Evolutionary conservation across 2,329 filamentous ascomycete genomes (phyloP).

Genomic region (Trichothecium sympodiale): DNA sequence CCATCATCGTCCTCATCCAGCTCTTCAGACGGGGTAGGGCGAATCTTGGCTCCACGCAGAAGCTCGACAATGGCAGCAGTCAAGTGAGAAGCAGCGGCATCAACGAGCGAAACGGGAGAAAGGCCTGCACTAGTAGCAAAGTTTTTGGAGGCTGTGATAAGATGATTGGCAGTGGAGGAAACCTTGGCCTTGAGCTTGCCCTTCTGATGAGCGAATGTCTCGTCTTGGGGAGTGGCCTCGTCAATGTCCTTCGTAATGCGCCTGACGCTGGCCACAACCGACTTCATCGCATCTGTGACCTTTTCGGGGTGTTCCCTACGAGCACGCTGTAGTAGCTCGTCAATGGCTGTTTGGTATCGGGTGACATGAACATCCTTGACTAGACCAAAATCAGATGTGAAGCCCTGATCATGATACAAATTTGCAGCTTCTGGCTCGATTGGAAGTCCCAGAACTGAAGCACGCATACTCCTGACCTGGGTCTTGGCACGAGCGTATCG

Average conservation of each 20-base stretch:
- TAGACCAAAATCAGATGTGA: slow-evolving; percentile 61
- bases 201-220: slow-evolving; percentile 44
- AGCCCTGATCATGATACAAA: slow-evolving; percentile 53
- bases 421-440: slow-evolving; percentile 60
- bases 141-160: slow-evolving; percentile 92
- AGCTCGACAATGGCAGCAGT: slow-evolving; percentile 79
- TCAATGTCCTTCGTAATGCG: slow-evolving; percentile 76
- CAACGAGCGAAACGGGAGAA: slow-evolving; percentile 83
- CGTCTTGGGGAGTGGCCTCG: slow-evolving; percentile 41
- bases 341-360: slow-evolving; percentile 87
- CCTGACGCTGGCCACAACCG: slow-evolving; percentile 71
- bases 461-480: slow-evolving; percentile 70
- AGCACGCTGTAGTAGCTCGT: slow-evolving; percentile 74
- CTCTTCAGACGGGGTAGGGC: slow-evolving; percentile 61
- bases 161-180: slow-evolving; percentile 86
- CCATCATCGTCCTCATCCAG: slow-evolving; percentile 69
- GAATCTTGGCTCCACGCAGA: slow-evolving; percentile 72
- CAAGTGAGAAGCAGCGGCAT: slow-evolving; percentile 86
- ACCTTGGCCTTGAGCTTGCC: slow-evolving; percentile 68
- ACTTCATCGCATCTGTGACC: slow-evolving; percentile 78
- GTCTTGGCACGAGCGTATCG: slow-evolving; percentile 83
- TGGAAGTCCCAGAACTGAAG: slow-evolving; percentile 65
- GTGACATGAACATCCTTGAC: slow-evolving; percentile 90
- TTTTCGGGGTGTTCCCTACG: slow-evolving; percentile 61
- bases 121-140: slow-evolving; percentile 74